Base-by-base conservation (phyloP, 2,329 filamentous ascomycete species). In the Ophioceras dolichostomum region DNA sequence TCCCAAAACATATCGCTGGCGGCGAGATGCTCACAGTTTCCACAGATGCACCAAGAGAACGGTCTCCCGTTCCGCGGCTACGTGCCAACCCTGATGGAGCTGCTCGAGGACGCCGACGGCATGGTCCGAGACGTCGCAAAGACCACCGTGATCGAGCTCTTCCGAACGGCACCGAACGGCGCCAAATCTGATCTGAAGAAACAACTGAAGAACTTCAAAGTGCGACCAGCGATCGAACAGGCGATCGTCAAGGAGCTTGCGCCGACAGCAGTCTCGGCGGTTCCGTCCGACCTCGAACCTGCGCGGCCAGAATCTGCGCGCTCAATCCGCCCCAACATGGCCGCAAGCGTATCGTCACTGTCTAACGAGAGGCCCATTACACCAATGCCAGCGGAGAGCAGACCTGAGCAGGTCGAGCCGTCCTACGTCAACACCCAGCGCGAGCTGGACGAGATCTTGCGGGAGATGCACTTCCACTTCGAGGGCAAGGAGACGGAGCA, bases 101-200 rank as follows among this genome's bases (percentile, higher is more conserved):
- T 91, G 46, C 70, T 95, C 30, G 89, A 95, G 59, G 88, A 95
- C 56, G 83, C 87, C 9, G 89, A 94, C 55, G 81, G 83, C 35
- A 79, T 77, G 58, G 87, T 95, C 45, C 77, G 89, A 55, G 87
- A 94, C 50, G 73, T 75, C 27, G 86, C 88, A 43, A 94, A 91
- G 61, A 66, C 67, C 39, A 82, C 84, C 2, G 79, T 95, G 34
- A 83, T 95, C 41, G 83, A 91, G 45, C 70, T 96, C 22, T 95
- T 95, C 61, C 74, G 82, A 45, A 77, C 75, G 50, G 87, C 86
- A 1, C 83, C 87, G 13, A 80, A 83, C 45, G 69, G 78, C 39
- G 89, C 88, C 35, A 94, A 94, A 56, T 82, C 82, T 2, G 88
- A 95, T 51, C 64, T 96, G 24, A 91, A 91, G 62, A 82, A 76